phyloP scores from a whole-genome alignment of 352 stramenopile species.

The Phytopythium delawarense region DNA sequence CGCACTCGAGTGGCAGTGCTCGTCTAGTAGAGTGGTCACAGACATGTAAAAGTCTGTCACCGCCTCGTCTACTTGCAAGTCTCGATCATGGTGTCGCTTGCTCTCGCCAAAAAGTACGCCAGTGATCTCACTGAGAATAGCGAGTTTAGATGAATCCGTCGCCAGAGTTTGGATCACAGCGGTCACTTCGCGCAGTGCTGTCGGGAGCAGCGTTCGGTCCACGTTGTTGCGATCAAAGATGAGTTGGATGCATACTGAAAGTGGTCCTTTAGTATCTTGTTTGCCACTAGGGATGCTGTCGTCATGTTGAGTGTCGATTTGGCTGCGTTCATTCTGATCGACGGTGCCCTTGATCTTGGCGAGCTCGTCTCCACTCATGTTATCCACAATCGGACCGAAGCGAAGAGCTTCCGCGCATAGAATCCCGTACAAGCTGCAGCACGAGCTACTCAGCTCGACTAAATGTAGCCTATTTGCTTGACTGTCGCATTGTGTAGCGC shows the following conservation, averaged over 20 bases:
- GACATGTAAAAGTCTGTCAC: neutral
- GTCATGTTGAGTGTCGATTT: neutral
- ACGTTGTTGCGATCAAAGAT: neutral
- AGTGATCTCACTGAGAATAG: neutral
- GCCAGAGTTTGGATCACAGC: neutral
- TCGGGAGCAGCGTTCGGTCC: neutral
- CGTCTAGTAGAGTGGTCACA: neutral
- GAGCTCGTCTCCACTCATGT: neutral
- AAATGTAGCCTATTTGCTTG: neutral
- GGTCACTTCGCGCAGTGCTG: neutral
- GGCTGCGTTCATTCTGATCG: neutral
- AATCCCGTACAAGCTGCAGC: neutral
- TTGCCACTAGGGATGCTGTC: neutral
- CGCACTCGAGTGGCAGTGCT: constrained; percentile 14
- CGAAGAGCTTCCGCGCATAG: neutral
- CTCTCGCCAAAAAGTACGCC: neutral
- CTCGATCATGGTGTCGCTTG: neutral
- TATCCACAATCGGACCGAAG: neutral
- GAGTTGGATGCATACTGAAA: neutral
- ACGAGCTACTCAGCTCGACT: neutral
- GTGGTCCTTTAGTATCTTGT: neutral
- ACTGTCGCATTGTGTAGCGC: neutral
- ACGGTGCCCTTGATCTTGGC: neutral
- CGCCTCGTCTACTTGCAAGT: neutral
- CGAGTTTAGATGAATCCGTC: neutral